phyloP scores from a whole-genome alignment of 306 rosid species.

The Mimosa bimucronata region DNA sequence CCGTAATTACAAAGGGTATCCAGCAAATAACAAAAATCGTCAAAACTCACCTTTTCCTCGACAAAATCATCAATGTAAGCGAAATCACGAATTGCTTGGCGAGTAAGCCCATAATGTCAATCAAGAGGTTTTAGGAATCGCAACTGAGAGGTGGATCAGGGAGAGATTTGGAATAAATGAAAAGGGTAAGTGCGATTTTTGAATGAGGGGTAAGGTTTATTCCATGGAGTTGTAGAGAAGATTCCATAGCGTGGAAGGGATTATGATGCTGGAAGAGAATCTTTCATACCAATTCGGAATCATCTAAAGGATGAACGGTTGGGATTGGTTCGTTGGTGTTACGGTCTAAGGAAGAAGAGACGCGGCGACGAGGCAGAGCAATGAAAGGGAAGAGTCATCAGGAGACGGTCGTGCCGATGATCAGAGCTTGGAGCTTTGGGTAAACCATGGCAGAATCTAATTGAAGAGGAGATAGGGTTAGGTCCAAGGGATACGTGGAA shows the following conservation, averaged over 20 bases:
- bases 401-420: not conserved
- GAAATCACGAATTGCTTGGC: slow-evolving; percentile 80
- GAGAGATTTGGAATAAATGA: slow-evolving; percentile 66
- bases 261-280: slow-evolving; percentile 82
- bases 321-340: slow-evolving; percentile 34
- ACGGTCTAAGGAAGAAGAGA: slow-evolving; percentile 21
- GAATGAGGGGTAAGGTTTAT: slow-evolving; percentile 62
- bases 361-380: not conserved
- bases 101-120: slow-evolving; percentile 75
- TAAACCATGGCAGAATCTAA: not conserved
- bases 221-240: slow-evolving; percentile 80
- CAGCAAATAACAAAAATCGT: slow-evolving; percentile 59
- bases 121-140: slow-evolving; percentile 61
- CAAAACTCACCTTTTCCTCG: slow-evolving; percentile 25
- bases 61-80: slow-evolving; percentile 59
- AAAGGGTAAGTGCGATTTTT: slow-evolving; percentile 79
- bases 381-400: not conserved
- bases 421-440: not conserved
- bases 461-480: too few relatives aligned
- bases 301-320: slow-evolving; percentile 44
- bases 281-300: slow-evolving; percentile 59
- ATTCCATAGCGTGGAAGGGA: slow-evolving; percentile 81
- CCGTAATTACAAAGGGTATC: slow-evolving; percentile 90
- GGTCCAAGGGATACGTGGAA: too few relatives aligned
- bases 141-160: slow-evolving; percentile 57